phyloP scores from a whole-genome alignment of 768 basidiomycete species.

The Lactifluus volemus region DNA sequence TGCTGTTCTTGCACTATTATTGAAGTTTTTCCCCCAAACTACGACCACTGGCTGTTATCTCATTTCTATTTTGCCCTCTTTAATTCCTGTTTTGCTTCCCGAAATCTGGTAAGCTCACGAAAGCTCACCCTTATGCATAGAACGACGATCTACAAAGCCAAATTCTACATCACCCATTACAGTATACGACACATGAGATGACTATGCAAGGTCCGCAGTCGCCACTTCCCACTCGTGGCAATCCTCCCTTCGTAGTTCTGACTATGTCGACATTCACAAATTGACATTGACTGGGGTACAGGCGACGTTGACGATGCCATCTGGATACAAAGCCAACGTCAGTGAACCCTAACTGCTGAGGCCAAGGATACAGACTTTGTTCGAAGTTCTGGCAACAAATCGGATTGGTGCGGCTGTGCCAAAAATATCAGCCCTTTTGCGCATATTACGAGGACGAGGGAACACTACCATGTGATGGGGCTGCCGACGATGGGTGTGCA shows the following conservation, averaged over 20 bases:
- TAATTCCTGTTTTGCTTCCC: neutral
- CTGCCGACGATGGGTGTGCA: no score
- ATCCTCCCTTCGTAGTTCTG: neutral
- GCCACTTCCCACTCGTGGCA: neutral
- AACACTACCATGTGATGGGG: neutral
- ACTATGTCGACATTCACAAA: neutral
- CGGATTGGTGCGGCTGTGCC: neutral
- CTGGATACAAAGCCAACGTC: neutral
- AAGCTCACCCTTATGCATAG: neutral
- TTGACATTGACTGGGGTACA: neutral
- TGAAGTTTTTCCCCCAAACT: slow-evolving; percentile 25
- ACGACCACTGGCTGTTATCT: neutral
- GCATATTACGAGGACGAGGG: neutral
- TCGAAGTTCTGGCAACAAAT: neutral
- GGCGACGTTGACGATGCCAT: neutral
- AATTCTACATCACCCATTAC: neutral
- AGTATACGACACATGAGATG: neutral
- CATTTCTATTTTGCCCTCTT: neutral
- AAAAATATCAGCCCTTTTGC: neutral
- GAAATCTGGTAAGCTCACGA: neutral
- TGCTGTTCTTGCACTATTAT: slow-evolving; percentile 93
- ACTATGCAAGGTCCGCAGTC: neutral
- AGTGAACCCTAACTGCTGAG: neutral
- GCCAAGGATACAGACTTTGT: neutral
- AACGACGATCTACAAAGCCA: neutral